Conservation (phyloP, 305 asterid species). For the Solanum hybrid region DNA sequence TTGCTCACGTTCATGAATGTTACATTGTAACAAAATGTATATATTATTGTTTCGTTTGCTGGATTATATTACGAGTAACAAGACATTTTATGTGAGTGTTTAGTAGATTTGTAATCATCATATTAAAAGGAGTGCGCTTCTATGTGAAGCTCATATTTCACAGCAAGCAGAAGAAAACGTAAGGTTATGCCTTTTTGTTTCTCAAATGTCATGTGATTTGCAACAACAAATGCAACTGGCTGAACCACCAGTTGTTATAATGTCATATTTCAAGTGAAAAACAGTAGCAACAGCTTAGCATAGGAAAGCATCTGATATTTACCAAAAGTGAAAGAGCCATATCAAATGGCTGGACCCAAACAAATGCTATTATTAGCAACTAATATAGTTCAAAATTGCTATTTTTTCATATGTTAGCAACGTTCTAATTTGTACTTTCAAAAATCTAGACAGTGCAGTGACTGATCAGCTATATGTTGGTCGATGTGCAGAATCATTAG, state of each 20-base stretch:
- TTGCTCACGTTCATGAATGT: not conserved
- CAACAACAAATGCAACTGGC: not conserved
- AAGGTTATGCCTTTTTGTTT: not conserved
- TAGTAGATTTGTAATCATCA: not conserved
- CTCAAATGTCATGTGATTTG: not conserved
- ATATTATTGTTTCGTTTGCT: not conserved
- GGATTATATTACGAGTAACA: not conserved
- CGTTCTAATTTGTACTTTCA: not conserved
- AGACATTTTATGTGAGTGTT: not conserved
- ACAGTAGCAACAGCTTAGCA: not conserved
- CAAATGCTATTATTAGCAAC: not conserved
- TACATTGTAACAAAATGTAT: not conserved
- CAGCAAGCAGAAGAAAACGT: not conserved
- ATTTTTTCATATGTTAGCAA: not conserved
- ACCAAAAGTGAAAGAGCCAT: not conserved
- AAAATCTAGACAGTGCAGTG: not conserved
- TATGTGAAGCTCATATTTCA: not conserved
- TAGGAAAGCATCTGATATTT: not conserved
- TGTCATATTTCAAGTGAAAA: not conserved
- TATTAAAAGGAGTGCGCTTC: not conserved
- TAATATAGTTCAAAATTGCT: not conserved
- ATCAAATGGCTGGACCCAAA: not conserved
- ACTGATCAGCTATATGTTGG: not conserved
- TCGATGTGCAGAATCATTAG: not conserved
- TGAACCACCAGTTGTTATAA: constrained; percentile 9